Evolutionary conservation across 192 early-diverging fungal genomes (phyloP), one percentile per base, ranked within the genome.

Genomic region (Funneliformis mosseae): DNA sequence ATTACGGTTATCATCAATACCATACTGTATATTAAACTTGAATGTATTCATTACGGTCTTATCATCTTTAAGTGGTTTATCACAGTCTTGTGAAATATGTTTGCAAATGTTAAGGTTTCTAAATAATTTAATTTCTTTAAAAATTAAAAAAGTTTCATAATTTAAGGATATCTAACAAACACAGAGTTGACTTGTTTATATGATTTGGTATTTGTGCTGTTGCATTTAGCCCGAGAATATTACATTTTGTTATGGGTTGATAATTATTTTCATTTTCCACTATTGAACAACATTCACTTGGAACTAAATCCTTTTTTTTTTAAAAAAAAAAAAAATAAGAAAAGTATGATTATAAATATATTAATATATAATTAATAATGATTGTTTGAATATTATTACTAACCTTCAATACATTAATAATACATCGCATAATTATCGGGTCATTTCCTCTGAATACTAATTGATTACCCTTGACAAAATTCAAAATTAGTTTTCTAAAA

Each of bases 391-490:
- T 11, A n/a, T 27, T 78, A 66, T 75, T 72, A 43, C 25, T 50
- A 48, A 78, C 77, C 45, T 79, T 79, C 14, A 79, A 38, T 0
- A 59, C 27, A 42, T n/a, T 23, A 39, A 79, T 46, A 21, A 79
- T 10, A 16, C 43, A 50, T 69, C 69, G 23, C 2, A 69, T 8
- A 63, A 69, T 55, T 6, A 38, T 23, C n/a, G 25, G 11, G 33
- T 79, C 66, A 23, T 41, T n/a, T 28, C 77, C 27, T 46, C 46
- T 18, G 28, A 79, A 69, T 8, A 79, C 21, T 46, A 79, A 55
- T 79, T 79, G 77, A 38, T 79, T 79, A 18, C 66, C 77, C 39
- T 18, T 79, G 18, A 79, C 64, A 79, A 68, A 66, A 69, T 79
- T 68, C 25, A 69, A 59, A 46, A 68, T 63, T 43, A 79, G n/a